Evolutionary conservation across 306 rosid genomes (phyloP).

Genomic region (Vicia sativa): DNA sequence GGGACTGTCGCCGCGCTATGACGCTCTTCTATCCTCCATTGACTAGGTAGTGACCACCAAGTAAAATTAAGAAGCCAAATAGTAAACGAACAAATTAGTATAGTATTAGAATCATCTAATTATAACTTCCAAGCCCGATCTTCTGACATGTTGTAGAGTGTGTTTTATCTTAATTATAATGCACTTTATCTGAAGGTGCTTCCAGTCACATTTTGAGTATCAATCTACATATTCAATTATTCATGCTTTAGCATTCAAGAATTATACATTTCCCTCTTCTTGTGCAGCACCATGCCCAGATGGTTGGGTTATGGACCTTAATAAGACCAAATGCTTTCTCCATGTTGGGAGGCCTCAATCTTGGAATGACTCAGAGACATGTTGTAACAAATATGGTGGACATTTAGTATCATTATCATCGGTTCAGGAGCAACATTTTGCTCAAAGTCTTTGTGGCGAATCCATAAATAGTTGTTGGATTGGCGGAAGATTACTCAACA

Average conservation of each 20-base stretch:
- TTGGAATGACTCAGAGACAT: slow-evolving; percentile 86
- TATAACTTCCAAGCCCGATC: background rate
- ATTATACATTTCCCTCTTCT: slow-evolving; percentile 15
- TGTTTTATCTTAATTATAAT: slow-evolving; percentile 4
- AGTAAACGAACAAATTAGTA: slow-evolving; percentile 5
- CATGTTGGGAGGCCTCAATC: slow-evolving; percentile 50
- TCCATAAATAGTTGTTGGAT: slow-evolving; percentile 71
- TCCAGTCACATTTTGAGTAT: slow-evolving; percentile 27
- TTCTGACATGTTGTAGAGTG: background rate
- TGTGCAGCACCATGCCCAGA: slow-evolving; percentile 69
- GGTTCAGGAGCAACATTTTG: slow-evolving; percentile 61
- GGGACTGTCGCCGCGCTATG: background rate
- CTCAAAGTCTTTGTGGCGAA: slow-evolving; percentile 57
- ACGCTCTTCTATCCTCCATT: background rate
- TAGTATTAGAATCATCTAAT: background rate
- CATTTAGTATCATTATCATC: slow-evolving; percentile 65
- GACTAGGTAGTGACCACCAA: background rate
- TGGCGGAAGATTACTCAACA: slow-evolving; percentile 70
- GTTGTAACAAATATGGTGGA: slow-evolving; percentile 67
- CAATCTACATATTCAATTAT: slow-evolving; percentile 5
- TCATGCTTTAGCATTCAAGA: slow-evolving; percentile 22
- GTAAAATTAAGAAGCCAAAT: slow-evolving; percentile 5
- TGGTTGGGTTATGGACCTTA: slow-evolving; percentile 66
- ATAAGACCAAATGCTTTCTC: slow-evolving; percentile 66
- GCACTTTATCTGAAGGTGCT: slow-evolving; percentile 26